These are phyloP conservation scores for Trametes punicea DNA, from an alignment of 768 basidiomycete species.

Conservation along the genomic window DNA sequence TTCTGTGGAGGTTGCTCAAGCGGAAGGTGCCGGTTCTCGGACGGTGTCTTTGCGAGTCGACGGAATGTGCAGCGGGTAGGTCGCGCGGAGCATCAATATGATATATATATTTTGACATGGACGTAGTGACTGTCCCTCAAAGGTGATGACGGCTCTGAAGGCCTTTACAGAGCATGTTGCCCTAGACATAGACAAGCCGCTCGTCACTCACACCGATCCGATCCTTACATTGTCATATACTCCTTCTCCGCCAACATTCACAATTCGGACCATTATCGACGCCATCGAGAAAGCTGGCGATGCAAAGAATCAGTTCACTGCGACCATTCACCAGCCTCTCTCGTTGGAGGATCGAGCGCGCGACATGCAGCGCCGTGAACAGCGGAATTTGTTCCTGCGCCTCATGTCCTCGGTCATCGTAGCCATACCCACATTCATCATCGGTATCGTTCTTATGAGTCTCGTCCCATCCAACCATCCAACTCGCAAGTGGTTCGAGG, in stretches of 20 bases:
- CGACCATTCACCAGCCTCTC: slow-evolving; percentile 46
- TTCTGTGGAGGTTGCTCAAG: slow-evolving; percentile 50
- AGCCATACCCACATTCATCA: slow-evolving; percentile 75
- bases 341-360: slow-evolving; percentile 60
- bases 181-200: slow-evolving; percentile 40
- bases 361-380: slow-evolving; percentile 56
- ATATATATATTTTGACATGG: not conserved
- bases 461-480: slow-evolving; percentile 50
- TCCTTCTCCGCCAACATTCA: slow-evolving; percentile 50
- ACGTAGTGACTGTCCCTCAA: slow-evolving; percentile 51
- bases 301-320: slow-evolving; percentile 42
- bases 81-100: slow-evolving; percentile 3
- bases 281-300: slow-evolving; percentile 40
- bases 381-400: slow-evolving; percentile 46
- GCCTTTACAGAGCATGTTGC: slow-evolving; percentile 35
- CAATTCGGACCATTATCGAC: slow-evolving; percentile 60
- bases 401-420: slow-evolving; percentile 55
- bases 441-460: slow-evolving; percentile 74
- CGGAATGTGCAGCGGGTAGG: slow-evolving; percentile 64
- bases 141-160: slow-evolving; percentile 42
- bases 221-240: slow-evolving; percentile 49
- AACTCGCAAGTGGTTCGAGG: slow-evolving; percentile 49
- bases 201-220: slow-evolving; percentile 40
- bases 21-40: slow-evolving; percentile 37
- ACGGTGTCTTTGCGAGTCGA: slow-evolving; percentile 52